Base-by-base conservation (phyloP, 2,329 filamentous ascomycete genomes). In the Exophiala calicioides region DNA sequence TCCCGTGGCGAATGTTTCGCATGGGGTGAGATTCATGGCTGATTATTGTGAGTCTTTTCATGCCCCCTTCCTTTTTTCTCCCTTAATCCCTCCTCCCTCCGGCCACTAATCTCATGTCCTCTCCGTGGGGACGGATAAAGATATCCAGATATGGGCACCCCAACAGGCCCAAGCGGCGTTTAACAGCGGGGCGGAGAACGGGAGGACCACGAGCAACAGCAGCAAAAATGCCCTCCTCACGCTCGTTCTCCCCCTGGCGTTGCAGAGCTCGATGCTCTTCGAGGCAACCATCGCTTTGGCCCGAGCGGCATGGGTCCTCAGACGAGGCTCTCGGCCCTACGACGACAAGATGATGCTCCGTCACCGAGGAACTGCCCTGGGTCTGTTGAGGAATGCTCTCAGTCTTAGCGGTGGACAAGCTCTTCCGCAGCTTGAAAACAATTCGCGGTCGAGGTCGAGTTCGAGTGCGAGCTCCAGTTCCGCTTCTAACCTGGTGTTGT, bases 261-360 rank as follows among this genome's bases (percentile, higher is more conserved):
- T 47, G 4, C 32, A 47, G 35, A 40, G 33, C 13, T 19, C 35
- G 13, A 52, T 52, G 49, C 38, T 52, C 9, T 52, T 52, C n/a
- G 39, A 47, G 26, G 49, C 49, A 30, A 52, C 49, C 24, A 52
- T 52, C 15, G 44, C 44, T 21, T 44, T 52, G 49, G 37, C 49
- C 5, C 43, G 49, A 44, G 49, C 49, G 7, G 43, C 49, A 13
- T 52, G 49, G 49, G 38, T 52, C 5, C n/a, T 47, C 15, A 43
- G 44, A 39, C 26, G 49, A 31, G 49, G 49, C 4, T 38, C 37
- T 5, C 34, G 47, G 16, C 44, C 49, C 4, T 38, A 46, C 8
- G 29, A 21, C 9, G 44, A 52, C 30, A 52, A 47, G 33, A 52
- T 52, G 49, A 10, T 44, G 29, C 44, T 52, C 27, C 43, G 44